Percentiles rank a stretch among this genome's conserved stretches.
phyloP scores from a whole-genome alignment of 2,329 filamentous ascomycete genomes.

The Aspergillus calidoustus region DNA sequence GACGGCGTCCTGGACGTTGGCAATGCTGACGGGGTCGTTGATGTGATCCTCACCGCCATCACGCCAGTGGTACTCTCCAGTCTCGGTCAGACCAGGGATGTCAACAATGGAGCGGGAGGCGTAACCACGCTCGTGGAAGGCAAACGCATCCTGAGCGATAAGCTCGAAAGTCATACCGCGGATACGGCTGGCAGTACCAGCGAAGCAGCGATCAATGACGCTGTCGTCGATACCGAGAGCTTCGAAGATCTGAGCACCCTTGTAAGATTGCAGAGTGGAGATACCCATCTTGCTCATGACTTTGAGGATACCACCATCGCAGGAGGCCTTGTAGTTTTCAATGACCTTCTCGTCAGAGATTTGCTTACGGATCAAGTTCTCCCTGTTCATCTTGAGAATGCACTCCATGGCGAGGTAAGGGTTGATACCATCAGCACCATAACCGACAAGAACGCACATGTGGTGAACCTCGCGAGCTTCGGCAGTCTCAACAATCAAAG shows the following conservation, averaged over 20 bases:
- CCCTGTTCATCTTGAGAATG: constrained; percentile 93
- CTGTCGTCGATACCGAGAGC: constrained; percentile 89
- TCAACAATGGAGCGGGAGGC: constrained; percentile 77
- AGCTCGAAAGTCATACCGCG: constrained; percentile 91
- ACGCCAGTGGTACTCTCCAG: constrained; percentile 97
- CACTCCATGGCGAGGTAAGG: constrained; percentile 96
- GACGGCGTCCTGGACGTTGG: constrained; percentile 95
- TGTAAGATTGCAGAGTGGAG: constrained; percentile 93
- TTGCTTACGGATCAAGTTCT: constrained; percentile 90
- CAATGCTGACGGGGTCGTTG: constrained; percentile 92
- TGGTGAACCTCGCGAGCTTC: constrained; percentile 97
- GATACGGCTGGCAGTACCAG: constrained; percentile 90
- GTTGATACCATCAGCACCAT: constrained; percentile 92
- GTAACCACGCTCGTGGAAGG: constrained; percentile 92
- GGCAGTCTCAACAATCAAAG: constrained; percentile 86
- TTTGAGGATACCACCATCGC: constrained; percentile 94
- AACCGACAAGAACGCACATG: constrained; percentile 97
- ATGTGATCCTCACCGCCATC: constrained; percentile 94
- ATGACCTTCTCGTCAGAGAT: constrained; percentile 80
- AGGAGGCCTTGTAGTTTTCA: constrained; percentile 95
- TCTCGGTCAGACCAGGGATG: constrained; percentile 82
- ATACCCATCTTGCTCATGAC: constrained; percentile 99
- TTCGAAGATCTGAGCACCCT: constrained; percentile 97
- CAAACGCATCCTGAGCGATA: constrained; percentile 92
- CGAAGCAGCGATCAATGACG: constrained; percentile 93